phyloP scores from a whole-genome alignment of 805 yeast species.

The Teunomyces panamensis region DNA sequence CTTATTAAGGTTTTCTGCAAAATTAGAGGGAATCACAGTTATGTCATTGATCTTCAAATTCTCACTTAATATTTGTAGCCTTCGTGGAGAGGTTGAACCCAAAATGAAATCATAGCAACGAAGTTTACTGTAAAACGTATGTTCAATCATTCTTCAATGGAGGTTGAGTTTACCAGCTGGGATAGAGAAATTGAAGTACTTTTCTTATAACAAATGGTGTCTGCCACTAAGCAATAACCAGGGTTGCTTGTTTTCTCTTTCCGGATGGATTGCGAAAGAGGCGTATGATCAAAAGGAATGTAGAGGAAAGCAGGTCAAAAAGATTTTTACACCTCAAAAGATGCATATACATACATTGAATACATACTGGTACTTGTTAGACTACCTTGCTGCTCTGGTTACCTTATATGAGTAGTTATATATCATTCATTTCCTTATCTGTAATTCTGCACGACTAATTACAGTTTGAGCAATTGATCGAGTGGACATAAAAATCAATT shows the following conservation, averaged over 20 bases:
- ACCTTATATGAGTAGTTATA: not conserved
- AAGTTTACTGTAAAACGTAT: conserved; percentile 21
- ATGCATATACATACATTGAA: no score
- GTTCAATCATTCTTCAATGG: conserved; percentile 1
- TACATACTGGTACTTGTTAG: no score
- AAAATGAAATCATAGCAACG: conserved; percentile 45
- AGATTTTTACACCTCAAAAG: no score
- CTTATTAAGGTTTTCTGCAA: conserved; percentile 75
- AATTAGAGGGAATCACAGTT: conserved; percentile 57
- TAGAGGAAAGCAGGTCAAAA: no score
- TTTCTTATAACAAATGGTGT: no score
- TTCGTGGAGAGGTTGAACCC: conserved; percentile 83
- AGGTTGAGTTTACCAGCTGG: not conserved
- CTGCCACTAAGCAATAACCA: no score
- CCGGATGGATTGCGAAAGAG: no score
- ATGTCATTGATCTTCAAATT: conserved; percentile 52
- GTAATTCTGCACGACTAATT: conserved; percentile 1
- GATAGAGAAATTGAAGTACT: no score
- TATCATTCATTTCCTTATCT: not conserved
- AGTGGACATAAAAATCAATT: conserved; percentile 2
- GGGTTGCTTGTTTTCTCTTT: no score
- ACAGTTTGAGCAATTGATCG: conserved; percentile 4
- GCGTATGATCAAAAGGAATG: no score
- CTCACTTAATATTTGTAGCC: conserved; percentile 61
- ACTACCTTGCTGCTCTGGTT: not conserved